Conservation (phyloP, 768 basidiomycete genomes). For the Suillus occidentalis region DNA sequence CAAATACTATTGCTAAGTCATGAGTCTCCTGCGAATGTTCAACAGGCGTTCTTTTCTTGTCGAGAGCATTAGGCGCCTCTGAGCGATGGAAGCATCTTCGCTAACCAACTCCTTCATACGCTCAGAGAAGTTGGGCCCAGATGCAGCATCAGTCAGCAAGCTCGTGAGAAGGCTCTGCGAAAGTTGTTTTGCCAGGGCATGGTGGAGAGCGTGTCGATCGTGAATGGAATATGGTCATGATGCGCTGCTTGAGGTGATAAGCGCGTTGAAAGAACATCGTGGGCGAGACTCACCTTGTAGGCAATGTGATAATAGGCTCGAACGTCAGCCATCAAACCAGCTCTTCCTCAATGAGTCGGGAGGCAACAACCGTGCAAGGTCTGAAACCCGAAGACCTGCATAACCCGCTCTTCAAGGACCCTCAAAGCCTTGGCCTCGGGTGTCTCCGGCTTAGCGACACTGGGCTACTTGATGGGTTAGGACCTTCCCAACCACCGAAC, state of each 20-base stretch:
- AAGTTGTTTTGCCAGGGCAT: conserved; percentile 36
- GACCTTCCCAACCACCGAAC: too few relatives aligned
- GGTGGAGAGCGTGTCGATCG: conserved; percentile 48
- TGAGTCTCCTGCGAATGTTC: conserved; percentile 38
- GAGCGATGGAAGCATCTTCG: conserved; percentile 44
- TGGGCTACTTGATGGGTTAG: too few relatives aligned
- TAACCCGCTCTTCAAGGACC: conserved; percentile 34
- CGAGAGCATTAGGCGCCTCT: conserved; percentile 34
- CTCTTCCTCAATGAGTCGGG: conserved; percentile 40
- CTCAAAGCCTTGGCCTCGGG: conserved; percentile 24
- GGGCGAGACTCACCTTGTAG: conserved; percentile 41
- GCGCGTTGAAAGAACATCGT: not conserved
- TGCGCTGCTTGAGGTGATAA: conserved; percentile 38
- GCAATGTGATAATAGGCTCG: conserved; percentile 58
- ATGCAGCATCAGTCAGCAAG: conserved; percentile 26
- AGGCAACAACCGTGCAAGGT: conserved; percentile 29
- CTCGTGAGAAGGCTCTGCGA: conserved; percentile 36
- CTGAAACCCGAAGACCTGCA: conserved; percentile 14
- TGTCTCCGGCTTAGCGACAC: too few relatives aligned
- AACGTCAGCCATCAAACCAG: conserved; percentile 54
- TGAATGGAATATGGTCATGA: conserved; percentile 52
- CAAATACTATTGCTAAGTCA: too few relatives aligned
- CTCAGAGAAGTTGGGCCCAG: conserved; percentile 18
- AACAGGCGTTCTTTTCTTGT: conserved; percentile 37
- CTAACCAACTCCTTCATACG: conserved; percentile 42